Evolutionary conservation across 2,329 filamentous ascomycete genomes (phyloP).

Genomic region (Ophiocordyceps polyrhachis-furcata): DNA sequence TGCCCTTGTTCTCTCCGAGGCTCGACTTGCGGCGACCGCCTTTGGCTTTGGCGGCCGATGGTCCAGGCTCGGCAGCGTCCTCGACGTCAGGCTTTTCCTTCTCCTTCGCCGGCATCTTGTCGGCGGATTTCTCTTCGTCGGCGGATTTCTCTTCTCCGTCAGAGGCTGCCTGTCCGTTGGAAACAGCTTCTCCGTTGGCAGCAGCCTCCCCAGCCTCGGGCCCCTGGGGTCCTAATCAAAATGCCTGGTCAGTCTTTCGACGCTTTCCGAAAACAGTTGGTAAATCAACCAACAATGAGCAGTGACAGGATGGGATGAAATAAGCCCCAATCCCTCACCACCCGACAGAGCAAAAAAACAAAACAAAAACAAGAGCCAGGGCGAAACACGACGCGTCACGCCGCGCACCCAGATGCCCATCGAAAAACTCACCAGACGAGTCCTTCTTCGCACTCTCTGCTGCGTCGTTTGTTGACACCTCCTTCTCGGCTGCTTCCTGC

Average conservation of each 20-base stretch:
- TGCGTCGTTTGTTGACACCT: constrained; percentile 8
- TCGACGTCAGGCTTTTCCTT: constrained; percentile 12
- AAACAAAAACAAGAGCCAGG: background rate
- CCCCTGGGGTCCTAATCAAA: constrained; percentile 6
- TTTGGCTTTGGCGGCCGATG: constrained; percentile 17
- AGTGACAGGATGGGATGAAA: background rate
- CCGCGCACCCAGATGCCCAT: background rate
- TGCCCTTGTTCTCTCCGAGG: constrained; percentile 47
- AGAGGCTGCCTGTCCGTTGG: constrained; percentile 5
- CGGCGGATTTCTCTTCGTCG: no score
- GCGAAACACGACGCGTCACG: background rate
- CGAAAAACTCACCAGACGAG: background rate
- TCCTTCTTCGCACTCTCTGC: background rate
- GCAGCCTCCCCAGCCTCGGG: constrained; percentile 11
- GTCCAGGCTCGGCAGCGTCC: constrained; percentile 10
- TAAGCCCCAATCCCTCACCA: no score
- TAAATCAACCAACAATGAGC: background rate
- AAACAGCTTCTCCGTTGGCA: constrained; percentile 30
- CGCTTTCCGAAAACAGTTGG: background rate
- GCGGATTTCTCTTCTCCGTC: constrained; percentile 5
- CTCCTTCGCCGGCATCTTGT: background rate
- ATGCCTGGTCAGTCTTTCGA: background rate
- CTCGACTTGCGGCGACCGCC: constrained; percentile 63
- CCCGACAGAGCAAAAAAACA: background rate
- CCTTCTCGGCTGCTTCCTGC: constrained; percentile 4